These are phyloP conservation scores for Colletotrichum simmondsii DNA, from an alignment of 2,329 filamentous ascomycete genomes.

Conservation along the genomic window DNA sequence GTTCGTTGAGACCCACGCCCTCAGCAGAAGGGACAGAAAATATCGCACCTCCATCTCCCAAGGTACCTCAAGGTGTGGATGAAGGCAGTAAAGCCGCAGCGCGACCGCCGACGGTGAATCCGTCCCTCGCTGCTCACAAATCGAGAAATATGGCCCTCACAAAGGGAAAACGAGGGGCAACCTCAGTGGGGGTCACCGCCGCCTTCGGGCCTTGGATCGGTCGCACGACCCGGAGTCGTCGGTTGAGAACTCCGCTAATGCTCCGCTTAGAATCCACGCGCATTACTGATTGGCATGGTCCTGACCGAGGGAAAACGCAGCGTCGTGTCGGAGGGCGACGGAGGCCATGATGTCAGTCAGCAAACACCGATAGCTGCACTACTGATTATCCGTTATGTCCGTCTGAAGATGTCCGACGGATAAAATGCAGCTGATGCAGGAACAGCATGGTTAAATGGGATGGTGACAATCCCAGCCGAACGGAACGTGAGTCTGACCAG, in stretches of 20 bases:
- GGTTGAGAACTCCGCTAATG: conserved; percentile 30
- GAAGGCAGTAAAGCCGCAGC: neutral
- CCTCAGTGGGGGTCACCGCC: conserved; percentile 24
- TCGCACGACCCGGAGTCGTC: conserved; percentile 26
- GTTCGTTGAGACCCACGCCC: conserved; percentile 33
- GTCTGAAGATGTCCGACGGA: conserved; percentile 14
- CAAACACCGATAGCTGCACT: conserved; percentile 11
- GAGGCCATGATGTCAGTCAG: conserved; percentile 27
- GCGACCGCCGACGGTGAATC: conserved; percentile 10
- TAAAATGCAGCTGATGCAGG: conserved; percentile 27
- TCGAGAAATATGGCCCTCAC: conserved; percentile 25
- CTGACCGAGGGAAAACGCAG: conserved; percentile 8
- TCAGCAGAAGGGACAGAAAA: conserved; percentile 32
- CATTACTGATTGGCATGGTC: conserved; percentile 30
- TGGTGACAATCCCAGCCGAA: neutral
- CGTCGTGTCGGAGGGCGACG: neutral
- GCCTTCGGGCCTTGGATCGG: conserved; percentile 33
- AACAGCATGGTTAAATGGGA: neutral
- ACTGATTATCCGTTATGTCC: conserved; percentile 24
- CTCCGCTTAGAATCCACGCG: conserved; percentile 32
- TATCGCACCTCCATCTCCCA: conserved; percentile 32
- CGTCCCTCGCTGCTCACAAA: conserved; percentile 29
- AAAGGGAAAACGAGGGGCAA: conserved; percentile 24
- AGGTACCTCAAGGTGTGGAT: conserved; percentile 31
- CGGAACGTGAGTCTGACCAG: neutral